Conservation (phyloP, 108 stramenopile species). For the Cyclostephanos tholiformis region DNA sequence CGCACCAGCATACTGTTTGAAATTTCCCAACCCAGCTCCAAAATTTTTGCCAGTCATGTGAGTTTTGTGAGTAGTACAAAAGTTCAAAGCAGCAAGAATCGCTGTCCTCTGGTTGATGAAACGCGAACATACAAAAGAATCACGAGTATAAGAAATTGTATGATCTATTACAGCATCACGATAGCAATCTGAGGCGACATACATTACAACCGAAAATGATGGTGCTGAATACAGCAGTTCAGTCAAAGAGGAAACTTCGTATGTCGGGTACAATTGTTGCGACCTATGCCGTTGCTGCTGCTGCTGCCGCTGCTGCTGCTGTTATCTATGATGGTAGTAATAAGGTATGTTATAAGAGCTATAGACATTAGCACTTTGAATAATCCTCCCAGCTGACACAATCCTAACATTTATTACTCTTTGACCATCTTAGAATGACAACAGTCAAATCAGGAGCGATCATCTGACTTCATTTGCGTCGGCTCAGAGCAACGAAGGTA, state of each 20-base stretch:
- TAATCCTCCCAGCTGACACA: background rate
- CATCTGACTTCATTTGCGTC: background rate
- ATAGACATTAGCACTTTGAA: too few relatives aligned
- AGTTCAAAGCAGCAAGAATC: background rate
- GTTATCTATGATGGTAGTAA: background rate
- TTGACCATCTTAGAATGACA: background rate
- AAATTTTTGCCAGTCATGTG: background rate
- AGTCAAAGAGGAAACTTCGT: background rate
- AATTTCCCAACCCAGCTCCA: background rate
- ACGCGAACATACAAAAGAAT: background rate
- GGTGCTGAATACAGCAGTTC: background rate
- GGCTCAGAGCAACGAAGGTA: background rate
- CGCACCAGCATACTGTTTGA: background rate
- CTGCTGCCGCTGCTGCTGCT: background rate
- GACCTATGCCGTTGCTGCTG: background rate
- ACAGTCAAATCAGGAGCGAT: background rate
- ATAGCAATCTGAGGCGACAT: background rate
- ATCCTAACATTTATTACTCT: background rate
- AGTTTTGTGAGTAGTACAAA: background rate
- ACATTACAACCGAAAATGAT: background rate
- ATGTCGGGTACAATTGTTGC: background rate
- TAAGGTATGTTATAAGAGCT: background rate
- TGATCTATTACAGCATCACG: background rate
- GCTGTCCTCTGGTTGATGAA: background rate
- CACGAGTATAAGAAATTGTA: background rate